phyloP scores from a whole-genome alignment of 768 basidiomycete species.

The Rossbeevera mucosa region DNA sequence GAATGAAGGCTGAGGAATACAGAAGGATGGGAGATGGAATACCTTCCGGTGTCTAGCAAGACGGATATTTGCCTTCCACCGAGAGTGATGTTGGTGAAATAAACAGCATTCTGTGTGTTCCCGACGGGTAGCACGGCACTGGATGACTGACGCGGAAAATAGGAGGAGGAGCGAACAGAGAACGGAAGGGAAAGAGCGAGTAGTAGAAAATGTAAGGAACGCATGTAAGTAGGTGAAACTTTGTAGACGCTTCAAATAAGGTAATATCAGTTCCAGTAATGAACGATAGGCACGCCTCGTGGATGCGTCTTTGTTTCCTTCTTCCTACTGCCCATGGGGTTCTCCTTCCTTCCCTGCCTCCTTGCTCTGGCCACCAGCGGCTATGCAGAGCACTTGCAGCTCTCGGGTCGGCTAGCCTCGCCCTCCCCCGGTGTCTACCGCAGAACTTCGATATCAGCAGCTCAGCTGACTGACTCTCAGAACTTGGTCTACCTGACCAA shows the following conservation, averaged over 20 bases:
- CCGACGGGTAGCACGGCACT: constrained; percentile 39
- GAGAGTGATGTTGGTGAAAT: constrained; percentile 67
- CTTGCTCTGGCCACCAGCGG: constrained; percentile 5
- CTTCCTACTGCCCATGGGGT: constrained; percentile 8
- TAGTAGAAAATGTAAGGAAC: constrained; percentile 22
- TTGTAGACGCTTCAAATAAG: too few species aligned
- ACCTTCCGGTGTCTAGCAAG: constrained; percentile 78
- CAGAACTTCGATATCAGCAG: constrained; percentile 28
- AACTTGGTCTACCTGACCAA: constrained; percentile 37
- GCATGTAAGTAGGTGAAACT: constrained; percentile 18
- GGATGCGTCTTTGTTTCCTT: neutral
- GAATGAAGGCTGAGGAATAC: constrained; percentile 3
- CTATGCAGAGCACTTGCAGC: constrained; percentile 12
- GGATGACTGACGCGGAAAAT: constrained; percentile 24
- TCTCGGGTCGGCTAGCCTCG: constrained; percentile 13
- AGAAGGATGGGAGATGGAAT: neutral
- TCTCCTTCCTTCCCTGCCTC: constrained; percentile 3
- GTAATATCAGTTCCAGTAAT: too few species aligned
- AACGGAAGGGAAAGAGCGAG: constrained; percentile 34
- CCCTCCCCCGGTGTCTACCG: constrained; percentile 12
- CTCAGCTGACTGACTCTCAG: constrained; percentile 25
- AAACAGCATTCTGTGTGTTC: constrained; percentile 70
- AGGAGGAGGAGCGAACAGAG: constrained; percentile 13
- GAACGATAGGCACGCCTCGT: neutral
- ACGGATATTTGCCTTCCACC: constrained; percentile 55